Conservation (phyloP, 208 protist species). For the Wallacemonas sp. region DNA sequence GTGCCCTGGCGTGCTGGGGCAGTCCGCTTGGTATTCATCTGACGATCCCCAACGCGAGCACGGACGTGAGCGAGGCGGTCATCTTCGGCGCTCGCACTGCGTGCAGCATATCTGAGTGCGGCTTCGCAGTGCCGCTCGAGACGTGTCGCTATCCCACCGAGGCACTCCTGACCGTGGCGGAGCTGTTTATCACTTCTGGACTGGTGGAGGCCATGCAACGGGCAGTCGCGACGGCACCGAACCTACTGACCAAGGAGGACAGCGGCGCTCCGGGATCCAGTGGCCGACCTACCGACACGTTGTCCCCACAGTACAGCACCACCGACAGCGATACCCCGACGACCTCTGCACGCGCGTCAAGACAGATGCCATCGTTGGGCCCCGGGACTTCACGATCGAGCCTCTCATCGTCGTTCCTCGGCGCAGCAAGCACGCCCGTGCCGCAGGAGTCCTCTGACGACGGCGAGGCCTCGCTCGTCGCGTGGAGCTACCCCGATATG, state of each 20-base stretch:
- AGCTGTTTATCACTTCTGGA: conserved; percentile 46
- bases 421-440: too few species aligned
- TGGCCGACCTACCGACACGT: not conserved
- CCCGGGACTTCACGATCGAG: too few species aligned
- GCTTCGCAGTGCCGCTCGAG: conserved; percentile 6
- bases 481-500: not conserved
- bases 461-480: not conserved
- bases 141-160: conserved; percentile 23
- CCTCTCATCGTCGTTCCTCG: too few species aligned
- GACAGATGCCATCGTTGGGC: too few species aligned
- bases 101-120: not conserved
- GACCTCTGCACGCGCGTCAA: too few species aligned
- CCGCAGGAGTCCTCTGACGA: too few species aligned
- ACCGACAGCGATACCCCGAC: not conserved
- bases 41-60: conserved; percentile 2
- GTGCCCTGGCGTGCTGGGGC: conserved; percentile 51
- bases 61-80: not conserved
- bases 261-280: not conserved
- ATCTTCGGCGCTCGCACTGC: conserved; percentile 12
- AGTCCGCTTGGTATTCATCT: conserved; percentile 66
- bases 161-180: conserved; percentile 29
- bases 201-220: conserved; percentile 49
- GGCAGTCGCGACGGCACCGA: conserved; percentile 52
- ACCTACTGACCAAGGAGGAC: conserved; percentile 22
- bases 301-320: not conserved